Evolutionary conservation across 257 asterid species (phyloP), one percentile per base, ranked within the genome.

Genomic region (Fraxinus americana): DNA sequence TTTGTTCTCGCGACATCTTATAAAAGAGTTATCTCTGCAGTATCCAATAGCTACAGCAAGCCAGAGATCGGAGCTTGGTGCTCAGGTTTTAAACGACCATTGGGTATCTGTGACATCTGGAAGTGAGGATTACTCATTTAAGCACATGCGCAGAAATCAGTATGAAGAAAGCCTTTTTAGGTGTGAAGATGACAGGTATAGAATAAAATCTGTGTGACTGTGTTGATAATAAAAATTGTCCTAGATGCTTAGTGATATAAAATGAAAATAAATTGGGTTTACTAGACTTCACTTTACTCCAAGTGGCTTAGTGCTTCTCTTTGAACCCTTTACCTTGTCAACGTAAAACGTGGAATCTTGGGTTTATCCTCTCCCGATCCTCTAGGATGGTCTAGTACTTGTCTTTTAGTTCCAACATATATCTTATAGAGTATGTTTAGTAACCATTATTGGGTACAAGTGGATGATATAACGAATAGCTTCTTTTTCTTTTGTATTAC

Each of bases 41-140:
- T 96, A 92, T 81, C 98, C 97, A 68, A 91, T 92, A 75, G 84
- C 96, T 77, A 75, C 89, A 67, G 99, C 96, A 74, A 94, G 99
- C 87, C 94, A 92, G 82, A 92, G 92, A 81, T 89, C 98, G 70
- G 97, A 92, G 82, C 97, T 96, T 81, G 98, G 97, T 75, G 87
- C 89, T 72, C 92, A 88, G 87, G 98, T 96, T 71, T 83, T 96
- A 67, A 96, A 96, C 78, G 97, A 96, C 74, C 91, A 88, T 73
- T 96, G 97, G 97, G 99, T 96, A 65, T 96, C 99, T 80, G 99
- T 96, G 85, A 96, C 99, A 75, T 96, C 97, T 75, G 99, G 99
- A 74, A 96, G 99, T 84, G 99, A 96, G 87, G 99, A 96, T 85
- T 96, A 96, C 86, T 96, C 99, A 9, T 96, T 96, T 80, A 96